Evolutionary conservation across 306 rosid species (phyloP).

Genomic region (Rosa rugosa): DNA sequence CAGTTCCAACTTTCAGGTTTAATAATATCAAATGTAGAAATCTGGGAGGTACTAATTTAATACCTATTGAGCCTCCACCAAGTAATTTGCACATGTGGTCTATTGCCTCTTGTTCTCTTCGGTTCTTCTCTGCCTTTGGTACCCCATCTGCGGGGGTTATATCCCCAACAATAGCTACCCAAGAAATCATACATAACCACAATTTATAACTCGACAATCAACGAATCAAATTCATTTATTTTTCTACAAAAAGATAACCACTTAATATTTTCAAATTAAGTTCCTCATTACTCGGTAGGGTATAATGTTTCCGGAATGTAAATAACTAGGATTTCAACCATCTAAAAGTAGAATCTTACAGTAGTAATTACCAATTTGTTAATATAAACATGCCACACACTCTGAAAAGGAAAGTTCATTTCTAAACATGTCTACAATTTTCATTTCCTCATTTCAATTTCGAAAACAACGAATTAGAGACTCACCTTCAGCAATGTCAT

Average conservation of each 20-base stretch:
- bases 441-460: neutral
- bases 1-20: slow-evolving; percentile 7
- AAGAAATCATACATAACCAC: slow-evolving; percentile 10
- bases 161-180: slow-evolving; percentile 91
- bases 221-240: neutral
- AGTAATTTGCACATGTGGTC: slow-evolving; percentile 89
- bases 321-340: neutral
- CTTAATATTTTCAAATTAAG: neutral
- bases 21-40: neutral
- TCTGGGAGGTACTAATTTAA: neutral
- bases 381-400: neutral
- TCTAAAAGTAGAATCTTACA: neutral
- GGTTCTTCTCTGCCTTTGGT: slow-evolving; percentile 70
- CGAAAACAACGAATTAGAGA: neutral
- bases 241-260: neutral
- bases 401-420: neutral
- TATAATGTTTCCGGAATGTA: neutral
- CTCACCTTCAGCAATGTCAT: slow-evolving; percentile 86
- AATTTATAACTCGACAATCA: slow-evolving; percentile 7
- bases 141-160: slow-evolving; percentile 82
- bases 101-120: slow-evolving; percentile 70
- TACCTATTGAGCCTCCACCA: slow-evolving; percentile 89
- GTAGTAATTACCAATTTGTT: no score
- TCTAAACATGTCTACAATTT: neutral
- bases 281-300: neutral